phyloP scores from a whole-genome alignment of 2,329 filamentous ascomycete genomes.

The Elsinoe perseae region DNA sequence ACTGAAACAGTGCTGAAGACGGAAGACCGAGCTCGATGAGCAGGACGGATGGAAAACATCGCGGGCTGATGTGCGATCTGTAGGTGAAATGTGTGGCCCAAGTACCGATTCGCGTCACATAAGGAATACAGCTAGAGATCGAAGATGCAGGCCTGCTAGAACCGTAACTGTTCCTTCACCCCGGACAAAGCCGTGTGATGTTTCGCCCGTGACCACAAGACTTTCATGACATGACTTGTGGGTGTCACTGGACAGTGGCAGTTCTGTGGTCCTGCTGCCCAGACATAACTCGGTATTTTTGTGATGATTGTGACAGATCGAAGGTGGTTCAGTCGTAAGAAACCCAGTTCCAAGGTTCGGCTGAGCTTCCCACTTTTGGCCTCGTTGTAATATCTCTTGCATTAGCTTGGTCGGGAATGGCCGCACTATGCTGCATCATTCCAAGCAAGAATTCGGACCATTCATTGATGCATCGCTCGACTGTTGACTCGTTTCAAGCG shows the following conservation, averaged over 20 bases:
- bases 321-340: neutral
- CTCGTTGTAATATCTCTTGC: neutral
- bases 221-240: neutral
- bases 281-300: neutral
- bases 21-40: slow-evolving; percentile 1
- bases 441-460: neutral
- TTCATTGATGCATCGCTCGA: neutral
- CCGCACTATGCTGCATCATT: neutral
- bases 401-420: slow-evolving; percentile 1
- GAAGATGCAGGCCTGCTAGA: slow-evolving; percentile 3
- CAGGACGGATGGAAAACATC: slow-evolving; percentile 1
- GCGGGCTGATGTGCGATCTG: neutral
- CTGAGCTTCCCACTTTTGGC: slow-evolving; percentile 1
- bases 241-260: neutral
- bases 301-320: neutral
- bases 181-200: neutral
- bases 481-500: neutral
- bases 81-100: neutral
- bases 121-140: slow-evolving; percentile 7
- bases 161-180: neutral
- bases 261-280: neutral
- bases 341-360: slow-evolving; percentile 5
- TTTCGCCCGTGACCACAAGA: neutral
- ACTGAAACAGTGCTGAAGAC: slow-evolving; percentile 1
- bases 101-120: slow-evolving; percentile 5